Conservation (phyloP, 345 rosid species). For the Lepidium africanum region DNA sequence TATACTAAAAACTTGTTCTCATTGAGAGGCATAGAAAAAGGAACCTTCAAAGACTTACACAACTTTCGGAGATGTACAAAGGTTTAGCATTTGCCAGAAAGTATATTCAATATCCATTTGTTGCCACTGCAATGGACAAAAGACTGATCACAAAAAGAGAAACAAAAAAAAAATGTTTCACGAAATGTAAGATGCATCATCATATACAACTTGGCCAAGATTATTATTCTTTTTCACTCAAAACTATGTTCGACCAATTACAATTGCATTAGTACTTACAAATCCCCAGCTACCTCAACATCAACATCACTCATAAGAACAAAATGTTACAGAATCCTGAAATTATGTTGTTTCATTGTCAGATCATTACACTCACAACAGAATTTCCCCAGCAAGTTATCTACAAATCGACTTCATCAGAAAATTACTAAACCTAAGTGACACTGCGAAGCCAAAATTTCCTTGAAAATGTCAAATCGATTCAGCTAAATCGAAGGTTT, state of each 20-base stretch:
- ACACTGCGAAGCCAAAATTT: not conserved
- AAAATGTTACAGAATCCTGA: not conserved
- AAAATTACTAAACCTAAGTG: not conserved
- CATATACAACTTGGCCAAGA: not conserved
- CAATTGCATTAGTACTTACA: not conserved
- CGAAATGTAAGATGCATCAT: not conserved
- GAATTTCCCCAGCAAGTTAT: not conserved
- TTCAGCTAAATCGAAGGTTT: constrained; percentile 11
- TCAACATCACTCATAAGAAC: not conserved
- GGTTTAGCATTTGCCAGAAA: constrained; percentile 99
- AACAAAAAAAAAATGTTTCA: not conserved
- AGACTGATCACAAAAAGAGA: constrained; percentile 3
- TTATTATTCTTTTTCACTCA: not conserved
- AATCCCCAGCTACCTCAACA: not conserved
- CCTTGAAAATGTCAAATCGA: not conserved
- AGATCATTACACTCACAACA: constrained; percentile 5
- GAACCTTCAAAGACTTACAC: constrained; percentile 54
- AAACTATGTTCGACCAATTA: not conserved
- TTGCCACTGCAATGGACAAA: constrained; percentile 69
- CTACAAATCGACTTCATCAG: not conserved
- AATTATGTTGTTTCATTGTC: not conserved
- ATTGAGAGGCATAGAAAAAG: not conserved
- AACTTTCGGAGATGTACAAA: constrained; percentile 96
- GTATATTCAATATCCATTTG: constrained; percentile 99
- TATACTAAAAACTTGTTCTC: not conserved